Conservation (phyloP, 805 yeast genomes). For the Wickerhamiella nectarea region DNA sequence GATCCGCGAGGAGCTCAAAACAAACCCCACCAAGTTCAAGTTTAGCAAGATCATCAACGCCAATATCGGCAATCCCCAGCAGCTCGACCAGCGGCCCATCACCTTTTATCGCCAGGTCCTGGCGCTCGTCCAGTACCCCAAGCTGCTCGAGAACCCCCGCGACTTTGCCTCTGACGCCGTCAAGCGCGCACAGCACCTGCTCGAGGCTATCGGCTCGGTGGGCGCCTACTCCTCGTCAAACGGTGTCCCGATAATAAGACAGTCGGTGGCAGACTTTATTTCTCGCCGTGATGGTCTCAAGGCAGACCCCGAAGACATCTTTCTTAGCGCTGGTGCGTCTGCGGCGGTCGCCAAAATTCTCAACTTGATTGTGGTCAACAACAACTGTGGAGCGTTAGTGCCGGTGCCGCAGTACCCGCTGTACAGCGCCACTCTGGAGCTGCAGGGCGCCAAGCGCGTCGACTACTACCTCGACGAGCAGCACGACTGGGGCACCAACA, state of each 20-base stretch:
- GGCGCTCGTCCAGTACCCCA: conserved; percentile 76
- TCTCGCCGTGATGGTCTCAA: conserved; percentile 60
- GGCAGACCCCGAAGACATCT: conserved; percentile 59
- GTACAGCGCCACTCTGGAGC: conserved; percentile 85
- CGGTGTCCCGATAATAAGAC: conserved; percentile 61
- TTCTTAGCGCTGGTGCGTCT: conserved; percentile 88
- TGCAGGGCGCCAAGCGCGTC: conserved; percentile 67
- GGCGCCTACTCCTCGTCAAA: conserved; percentile 95
- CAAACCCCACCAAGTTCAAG: conserved; percentile 52
- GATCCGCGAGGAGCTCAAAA: conserved; percentile 41
- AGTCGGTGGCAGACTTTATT: conserved; percentile 73
- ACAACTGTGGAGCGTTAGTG: conserved; percentile 63
- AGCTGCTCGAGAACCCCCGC: conserved; percentile 33
- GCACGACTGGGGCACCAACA: conserved; percentile 71
- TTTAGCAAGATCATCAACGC: conserved; percentile 71
- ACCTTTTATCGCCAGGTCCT: conserved; percentile 91
- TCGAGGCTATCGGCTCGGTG: conserved; percentile 58
- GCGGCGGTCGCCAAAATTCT: conserved; percentile 76
- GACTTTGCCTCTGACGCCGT: conserved; percentile 45
- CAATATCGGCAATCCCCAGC: conserved; percentile 97
- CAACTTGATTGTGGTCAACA: conserved; percentile 47
- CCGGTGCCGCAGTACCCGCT: conserved; percentile 98
- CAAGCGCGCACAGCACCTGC: conserved; percentile 49
- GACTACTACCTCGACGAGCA: conserved; percentile 79
- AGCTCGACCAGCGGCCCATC: conserved; percentile 82